Conservation (phyloP, 2,329 filamentous ascomycete species). For the Ascocoryne sarcoides region DNA sequence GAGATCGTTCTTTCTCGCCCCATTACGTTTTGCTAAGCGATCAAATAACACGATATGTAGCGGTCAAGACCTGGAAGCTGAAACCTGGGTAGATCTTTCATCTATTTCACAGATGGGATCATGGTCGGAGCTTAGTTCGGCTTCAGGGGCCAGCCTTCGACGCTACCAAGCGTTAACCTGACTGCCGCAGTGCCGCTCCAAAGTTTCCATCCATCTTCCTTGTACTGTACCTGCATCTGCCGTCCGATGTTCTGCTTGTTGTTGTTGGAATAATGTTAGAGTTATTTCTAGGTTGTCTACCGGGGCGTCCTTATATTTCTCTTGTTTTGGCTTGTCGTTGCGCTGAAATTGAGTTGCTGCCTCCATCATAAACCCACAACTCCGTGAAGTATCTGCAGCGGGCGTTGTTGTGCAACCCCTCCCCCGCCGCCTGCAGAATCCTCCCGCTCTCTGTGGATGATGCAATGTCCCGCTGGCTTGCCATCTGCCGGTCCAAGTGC, state of each 20-base stretch:
- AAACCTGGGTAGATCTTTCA: not conserved
- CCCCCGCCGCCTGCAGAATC: not conserved
- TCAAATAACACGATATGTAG: not conserved
- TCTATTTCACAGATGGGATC: not conserved
- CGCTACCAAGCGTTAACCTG: not conserved
- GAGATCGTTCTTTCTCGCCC: not conserved
- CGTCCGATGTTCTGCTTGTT: not conserved
- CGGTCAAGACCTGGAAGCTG: not conserved
- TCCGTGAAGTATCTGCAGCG: not conserved
- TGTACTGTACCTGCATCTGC: not conserved
- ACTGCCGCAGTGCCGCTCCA: not conserved
- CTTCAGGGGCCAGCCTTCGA: not conserved
- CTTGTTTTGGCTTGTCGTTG: not conserved
- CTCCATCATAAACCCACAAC: not conserved
- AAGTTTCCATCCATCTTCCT: not conserved
- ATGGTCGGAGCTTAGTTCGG: not conserved
- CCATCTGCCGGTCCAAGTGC: not conserved
- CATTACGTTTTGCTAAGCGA: not conserved
- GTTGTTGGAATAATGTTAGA: not conserved
- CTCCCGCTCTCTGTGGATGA: not conserved
- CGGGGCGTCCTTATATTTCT: not conserved
- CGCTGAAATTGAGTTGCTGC: not conserved
- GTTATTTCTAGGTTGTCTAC: too few relatives aligned
- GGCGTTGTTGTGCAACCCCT: not conserved
- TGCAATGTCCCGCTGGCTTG: not conserved